Evolutionary conservation across 2,329 filamentous ascomycete genomes (phyloP).

Genomic region (Aspergillus pseudoviridinutans): DNA sequence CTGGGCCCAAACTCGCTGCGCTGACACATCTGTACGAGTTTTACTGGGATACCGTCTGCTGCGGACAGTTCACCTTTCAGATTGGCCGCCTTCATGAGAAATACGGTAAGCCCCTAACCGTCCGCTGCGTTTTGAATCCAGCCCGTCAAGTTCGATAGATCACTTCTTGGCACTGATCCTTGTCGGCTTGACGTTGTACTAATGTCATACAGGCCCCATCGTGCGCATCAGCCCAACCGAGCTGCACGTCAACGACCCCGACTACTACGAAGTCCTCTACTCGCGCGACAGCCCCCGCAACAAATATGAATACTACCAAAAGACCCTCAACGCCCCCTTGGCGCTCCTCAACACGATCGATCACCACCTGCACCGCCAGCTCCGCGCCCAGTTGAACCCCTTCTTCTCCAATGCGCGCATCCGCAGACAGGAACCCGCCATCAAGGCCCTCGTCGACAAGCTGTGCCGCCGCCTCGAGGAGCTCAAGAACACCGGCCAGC

Average conservation of each 20-base stretch:
- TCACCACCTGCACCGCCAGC: conserved; percentile 28
- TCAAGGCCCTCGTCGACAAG: conserved; percentile 21
- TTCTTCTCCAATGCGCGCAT: conserved; percentile 33
- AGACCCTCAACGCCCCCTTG: conserved; percentile 24
- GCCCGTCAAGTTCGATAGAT: background rate
- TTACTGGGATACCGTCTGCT: conserved; percentile 22
- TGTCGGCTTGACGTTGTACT: background rate
- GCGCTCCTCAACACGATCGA: conserved; percentile 31
- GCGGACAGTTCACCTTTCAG: conserved; percentile 21
- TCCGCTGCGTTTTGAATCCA: background rate
- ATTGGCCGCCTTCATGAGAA: conserved; percentile 20
- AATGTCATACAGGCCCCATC: conserved; percentile 23
- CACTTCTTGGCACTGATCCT: background rate
- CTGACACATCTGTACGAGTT: conserved; percentile 22
- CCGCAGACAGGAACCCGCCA: conserved; percentile 18
- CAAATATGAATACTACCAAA: conserved; percentile 26
- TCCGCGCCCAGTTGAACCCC: conserved; percentile 31
- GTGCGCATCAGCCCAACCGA: conserved; percentile 31
- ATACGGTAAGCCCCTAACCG: conserved; percentile 17
- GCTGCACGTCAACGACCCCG: conserved; percentile 29
- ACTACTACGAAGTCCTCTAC: conserved; percentile 28
- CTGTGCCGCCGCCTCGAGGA: conserved; percentile 20
- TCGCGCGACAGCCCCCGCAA: conserved; percentile 27
- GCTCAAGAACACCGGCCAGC: conserved; percentile 11
- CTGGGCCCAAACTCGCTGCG: conserved; percentile 22